Evolutionary conservation across 257 asterid genomes (phyloP), one percentile per base, ranked within the genome.

Genomic region (Gynochthodes officinalis): DNA sequence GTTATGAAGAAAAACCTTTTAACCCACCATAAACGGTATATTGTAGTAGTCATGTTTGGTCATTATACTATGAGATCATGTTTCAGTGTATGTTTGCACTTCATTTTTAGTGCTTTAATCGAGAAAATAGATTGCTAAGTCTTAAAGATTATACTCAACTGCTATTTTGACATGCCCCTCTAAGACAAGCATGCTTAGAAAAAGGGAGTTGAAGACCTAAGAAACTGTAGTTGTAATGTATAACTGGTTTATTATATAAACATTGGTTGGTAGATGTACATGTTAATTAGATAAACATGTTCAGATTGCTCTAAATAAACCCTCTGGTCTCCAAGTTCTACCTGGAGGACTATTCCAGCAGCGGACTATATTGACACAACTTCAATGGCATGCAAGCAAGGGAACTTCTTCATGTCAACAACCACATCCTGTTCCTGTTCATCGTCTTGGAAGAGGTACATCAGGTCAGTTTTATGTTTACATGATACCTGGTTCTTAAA

Each of bases 341-440:
- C 93, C 99, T 72, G 97, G 99, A 85, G 98, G 98, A 73, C 81
- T 87, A 71, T 94, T 91, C 81, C 99, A 94, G 88, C 97, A 91
- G 81, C 93, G 99, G 78, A 87, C 99, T 68, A 90, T 91, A 69
- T 82, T 94, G 89, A 86, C 89, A 18, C 97, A 89, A 83, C 96
- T 94, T 77, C 96, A 90, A 77, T 79, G 87, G 87, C 86, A 62
- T 76, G 90, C 82, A 67, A 23, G 64, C 73, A 84, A 76, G 68
- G 67, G 23, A 66, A 67, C 79, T 70, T 72, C 76, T 53, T 75
- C 74, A 64, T 67, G 53, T 76, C 86, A 81, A 74, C 87, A 84
- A 72, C 67, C 83, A 32, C 86, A 83, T 81, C 92, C 95, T 64
- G 97, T 84, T 77, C 99, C 99, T 65, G 99, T 91, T 81, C 99